Base-by-base conservation (phyloP, 176 grass and related monocot genomes). In the Chrysopogon serrulatus region DNA sequence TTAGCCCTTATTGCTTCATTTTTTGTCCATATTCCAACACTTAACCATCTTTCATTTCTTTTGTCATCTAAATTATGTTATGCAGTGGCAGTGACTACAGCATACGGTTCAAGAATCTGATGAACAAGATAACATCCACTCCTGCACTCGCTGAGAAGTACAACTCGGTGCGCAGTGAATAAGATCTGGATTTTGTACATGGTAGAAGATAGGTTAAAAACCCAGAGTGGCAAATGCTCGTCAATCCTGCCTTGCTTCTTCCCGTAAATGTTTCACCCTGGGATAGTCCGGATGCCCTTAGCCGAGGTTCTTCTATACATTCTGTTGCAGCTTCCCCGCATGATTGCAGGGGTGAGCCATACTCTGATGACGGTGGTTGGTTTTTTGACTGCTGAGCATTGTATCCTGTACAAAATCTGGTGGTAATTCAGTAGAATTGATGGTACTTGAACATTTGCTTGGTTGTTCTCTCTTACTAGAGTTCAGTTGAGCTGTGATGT, bases 81-180 rank as follows among this genome's bases (percentile, higher is more conserved):
- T 86, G 56, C 88, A 98, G 95, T 81, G 95, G 92, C 63, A 90
- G 90, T 2, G 90, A 98, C 76, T 98, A 90, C 79, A 93, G 92
- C 43, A 91, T 98, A 79, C 87, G 87, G 90, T 93, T 98, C 84
- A 98, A 98, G 92, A 88, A 81, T 80, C 78, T 98, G 88, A 98
- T 98, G 88, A 92, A 87, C 86, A 92, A 92, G 82, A 94, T 99
- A 73, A 34, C 68, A 59, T 74, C 81, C 15, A 91, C 90, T 17
- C 2, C 81, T 64, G 27, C 93, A 6, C 97, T 99, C 26, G 69
- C 91, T 10, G 97, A 94, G 49, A 94, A 96, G 79, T 96, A 92
- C 90, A 92, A 92, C 88, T 95, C 91, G 19, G 97, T 99, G 75
- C 90, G 93, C 67, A 89, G 89, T 43, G 96, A 99, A 83, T 99